Percentiles rank a stretch among this genome's conserved stretches.
Conservation (phyloP, 345 rosid species). For the Lagerstroemia speciosa region DNA sequence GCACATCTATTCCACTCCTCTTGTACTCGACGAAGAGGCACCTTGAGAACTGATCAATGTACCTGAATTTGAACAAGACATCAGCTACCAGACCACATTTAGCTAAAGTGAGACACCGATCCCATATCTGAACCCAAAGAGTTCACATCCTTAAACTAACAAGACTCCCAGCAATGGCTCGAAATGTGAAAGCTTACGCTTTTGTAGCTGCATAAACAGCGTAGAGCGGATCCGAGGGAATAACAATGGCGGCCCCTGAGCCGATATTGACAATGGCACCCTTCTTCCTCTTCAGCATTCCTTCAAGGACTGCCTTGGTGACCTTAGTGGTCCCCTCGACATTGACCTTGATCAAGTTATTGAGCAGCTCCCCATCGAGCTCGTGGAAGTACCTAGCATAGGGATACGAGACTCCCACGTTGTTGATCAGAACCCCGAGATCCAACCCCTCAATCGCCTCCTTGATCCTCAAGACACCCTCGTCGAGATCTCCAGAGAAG, state of each 20-base stretch:
- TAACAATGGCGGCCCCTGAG: constrained; percentile 80
- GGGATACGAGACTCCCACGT: constrained; percentile 89
- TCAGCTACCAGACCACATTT: neutral
- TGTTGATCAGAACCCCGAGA: constrained; percentile 74
- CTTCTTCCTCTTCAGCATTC: constrained; percentile 73
- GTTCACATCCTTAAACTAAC: neutral
- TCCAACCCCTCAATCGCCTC: constrained; percentile 66
- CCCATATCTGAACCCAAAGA: neutral
- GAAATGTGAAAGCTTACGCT: constrained; percentile 41
- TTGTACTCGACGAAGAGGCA: constrained; percentile 88
- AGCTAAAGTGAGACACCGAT: too few species aligned
- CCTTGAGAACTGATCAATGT: constrained; percentile 81
- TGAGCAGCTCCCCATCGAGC: constrained; percentile 60
- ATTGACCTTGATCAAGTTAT: constrained; percentile 57
- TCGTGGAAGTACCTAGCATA: constrained; percentile 92
- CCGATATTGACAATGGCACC: constrained; percentile 96
- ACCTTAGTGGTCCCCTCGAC: constrained; percentile 93
- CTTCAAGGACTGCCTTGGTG: constrained; percentile 69
- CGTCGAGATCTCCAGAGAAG: constrained; percentile 75
- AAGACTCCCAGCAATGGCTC: neutral
- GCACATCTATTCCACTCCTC: constrained; percentile 67
- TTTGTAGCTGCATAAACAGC: constrained; percentile 85
- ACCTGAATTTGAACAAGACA: constrained; percentile 29
- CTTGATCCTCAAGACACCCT: constrained; percentile 55
- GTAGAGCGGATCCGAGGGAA: constrained; percentile 96